Conservation (phyloP, 192 early-diverging fungal species). For the Coemansia sp. region DNA sequence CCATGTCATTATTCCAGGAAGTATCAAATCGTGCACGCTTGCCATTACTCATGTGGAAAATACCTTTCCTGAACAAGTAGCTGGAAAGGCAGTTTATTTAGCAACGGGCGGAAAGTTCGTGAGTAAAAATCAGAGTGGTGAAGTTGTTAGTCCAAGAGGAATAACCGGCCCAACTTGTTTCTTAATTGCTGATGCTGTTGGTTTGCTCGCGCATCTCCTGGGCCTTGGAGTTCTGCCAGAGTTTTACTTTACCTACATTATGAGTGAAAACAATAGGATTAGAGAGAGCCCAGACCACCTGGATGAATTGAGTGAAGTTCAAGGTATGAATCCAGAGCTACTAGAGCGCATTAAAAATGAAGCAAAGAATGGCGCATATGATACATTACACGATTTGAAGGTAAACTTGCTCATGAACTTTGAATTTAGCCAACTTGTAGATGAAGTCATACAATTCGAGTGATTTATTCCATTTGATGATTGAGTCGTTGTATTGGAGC, state of each 20-base stretch:
- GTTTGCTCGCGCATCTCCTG: neutral
- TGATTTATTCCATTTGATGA: no score
- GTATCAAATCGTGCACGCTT: no score
- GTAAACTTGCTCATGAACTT: no score
- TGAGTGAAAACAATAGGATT: neutral
- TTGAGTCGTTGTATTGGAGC: no score
- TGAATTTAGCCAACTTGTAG: no score
- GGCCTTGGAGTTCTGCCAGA: no score
- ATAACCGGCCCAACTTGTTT: neutral
- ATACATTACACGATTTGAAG: neutral
- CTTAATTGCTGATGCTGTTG: neutral
- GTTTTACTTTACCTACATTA: neutral
- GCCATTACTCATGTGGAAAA: no score
- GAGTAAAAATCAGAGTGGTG: neutral
- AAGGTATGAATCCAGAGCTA: neutral
- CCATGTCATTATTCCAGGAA: no score
- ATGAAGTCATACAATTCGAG: no score
- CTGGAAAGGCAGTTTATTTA: neutral
- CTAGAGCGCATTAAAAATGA: neutral
- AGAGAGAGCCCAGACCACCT: neutral
- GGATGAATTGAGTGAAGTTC: neutral
- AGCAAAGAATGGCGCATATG: neutral
- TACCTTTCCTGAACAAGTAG: no score
- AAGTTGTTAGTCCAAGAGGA: accelerated
- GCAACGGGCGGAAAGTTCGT: neutral